Base-by-base conservation (phyloP, 345 rosid species). In the Crucihimalaya himalaica region DNA sequence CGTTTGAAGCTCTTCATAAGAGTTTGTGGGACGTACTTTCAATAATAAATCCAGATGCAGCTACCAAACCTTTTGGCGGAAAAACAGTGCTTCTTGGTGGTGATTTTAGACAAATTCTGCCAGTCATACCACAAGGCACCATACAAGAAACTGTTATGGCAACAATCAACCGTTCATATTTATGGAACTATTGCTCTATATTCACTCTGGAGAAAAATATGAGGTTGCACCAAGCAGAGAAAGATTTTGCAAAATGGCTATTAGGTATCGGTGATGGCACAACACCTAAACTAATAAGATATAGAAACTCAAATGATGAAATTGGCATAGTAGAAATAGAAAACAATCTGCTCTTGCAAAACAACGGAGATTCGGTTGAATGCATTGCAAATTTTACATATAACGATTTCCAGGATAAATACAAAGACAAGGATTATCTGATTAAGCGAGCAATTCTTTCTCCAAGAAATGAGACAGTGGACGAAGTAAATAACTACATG, bases 1-100 rank as follows among this genome's bases (percentile, higher is more conserved):
- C 16, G 0, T 67, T 37, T 32, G 51, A 67, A 53, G 60, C 71
- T 50, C 35, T 66, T 9, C 61, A 51, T 66, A 64, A 15, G 8
- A 47, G 20, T 64, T 19, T 64, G 19, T 12, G 57, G 47, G 56
- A 64, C 19, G 12, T 64, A 19, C 56, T 47, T 13, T 46, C 69
- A 5, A 1, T 13, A 14, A 1, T 8, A 7, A 19, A 65, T 48
- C 45, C 70, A 0, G 56, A 20, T 20, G 21, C 51, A 16, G 1
- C 4, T 0, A 2, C 0, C 1, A 51, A 51, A 51, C 6, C 3
- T n/a, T 51, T 51, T 21, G 55, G 55, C 1, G n/a, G 55, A 2
- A 51, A 21, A 51, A 51, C 55, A 51, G 1, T 51, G 2, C 18
- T 53, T 6, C 34, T 53, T 14, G 34, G 58, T 2, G 58, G 11